phyloP scores from a whole-genome alignment of 164 flowering plant species.

The Chloranthus sessilifolius region DNA sequence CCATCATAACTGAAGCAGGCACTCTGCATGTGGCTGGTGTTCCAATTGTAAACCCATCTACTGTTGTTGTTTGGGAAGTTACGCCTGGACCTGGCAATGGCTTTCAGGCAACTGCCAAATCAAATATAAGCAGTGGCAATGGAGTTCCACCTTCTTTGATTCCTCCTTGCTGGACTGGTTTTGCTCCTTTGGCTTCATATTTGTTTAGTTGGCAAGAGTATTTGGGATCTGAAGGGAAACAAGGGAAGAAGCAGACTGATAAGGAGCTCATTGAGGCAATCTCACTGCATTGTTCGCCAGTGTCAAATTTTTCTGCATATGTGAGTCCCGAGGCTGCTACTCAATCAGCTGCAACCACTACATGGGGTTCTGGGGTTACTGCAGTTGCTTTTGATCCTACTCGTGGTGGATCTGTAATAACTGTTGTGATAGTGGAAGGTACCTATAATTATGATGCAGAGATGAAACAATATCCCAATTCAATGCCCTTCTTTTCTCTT shows the following conservation, averaged over 20 bases:
- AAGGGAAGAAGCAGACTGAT: slow-evolving; percentile 54
- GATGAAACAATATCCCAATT: no score
- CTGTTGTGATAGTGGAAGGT: slow-evolving; percentile 98
- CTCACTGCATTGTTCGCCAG: slow-evolving; percentile 92
- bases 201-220: slow-evolving; percentile 94
- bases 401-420: slow-evolving; percentile 94
- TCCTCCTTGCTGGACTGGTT: slow-evolving; percentile 88
- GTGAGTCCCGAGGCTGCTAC: slow-evolving; percentile 98
- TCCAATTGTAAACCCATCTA: slow-evolving; percentile 97
- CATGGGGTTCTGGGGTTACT: slow-evolving; percentile 99
- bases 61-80: slow-evolving; percentile 99
- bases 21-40: slow-evolving; percentile 99
- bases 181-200: slow-evolving; percentile 94
- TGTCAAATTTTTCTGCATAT: slow-evolving; percentile 98
- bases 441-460: slow-evolving; percentile 8
- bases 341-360: slow-evolving; percentile 90
- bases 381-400: slow-evolving; percentile 99
- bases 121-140: slow-evolving; percentile 43
- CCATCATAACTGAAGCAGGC: slow-evolving; percentile 89
- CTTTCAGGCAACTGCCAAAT: slow-evolving; percentile 72
- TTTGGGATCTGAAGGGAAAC: slow-evolving; percentile 59
- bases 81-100: slow-evolving; percentile 93
- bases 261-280: slow-evolving; percentile 45
- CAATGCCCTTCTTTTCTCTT: background rate
- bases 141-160: slow-evolving; percentile 76